Base-by-base conservation (phyloP, 345 rosid species). In the Eutrema yunnanense region DNA sequence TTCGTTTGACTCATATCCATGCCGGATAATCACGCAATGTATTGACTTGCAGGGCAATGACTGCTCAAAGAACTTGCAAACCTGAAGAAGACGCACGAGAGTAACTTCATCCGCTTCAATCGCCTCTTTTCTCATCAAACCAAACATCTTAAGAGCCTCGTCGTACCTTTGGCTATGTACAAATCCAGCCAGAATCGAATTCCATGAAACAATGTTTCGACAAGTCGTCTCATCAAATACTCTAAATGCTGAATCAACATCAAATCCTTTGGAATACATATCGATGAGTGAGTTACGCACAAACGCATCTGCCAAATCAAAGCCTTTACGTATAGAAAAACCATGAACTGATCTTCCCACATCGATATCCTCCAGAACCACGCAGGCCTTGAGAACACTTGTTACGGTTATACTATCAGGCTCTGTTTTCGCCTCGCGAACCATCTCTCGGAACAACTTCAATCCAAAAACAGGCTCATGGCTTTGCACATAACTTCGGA, bases 121-220 rank as follows among this genome's bases (percentile, higher is more conserved):
- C 4, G 75, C 79, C 65, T 78, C 85, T 74, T 76, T 67, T 22
- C 14, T 65, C 91, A 91, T 85, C 54, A 77, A 75, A 67, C 5
- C 9, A 65, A 86, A 69, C 82, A 83, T 30, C 22, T 65, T 54
- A 10, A 85, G 64, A 56, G 90, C 96, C 65, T 86, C 82, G 2
- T 54, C 9, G 34, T 78, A 83, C 76, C 81, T 81, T 61, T 81
- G 73, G 64, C 81, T 81, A 2, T 72, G 71, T 69, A 85, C 83
- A 48, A 80, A 83, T 54, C 96, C 91, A 36, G 88, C 81, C 61
- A 85, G 57, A 64, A 86, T 74, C 5, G 87, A 85, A 75, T 87
- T 92, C 97, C 93, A 87, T 2, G 89, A 85, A 73, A 87, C 84
- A 2, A 32, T 77, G 77, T 87, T 87, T 78, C 71, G 73, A 57